Conservation (phyloP, 768 basidiomycete genomes). For the Galerina marginata region DNA sequence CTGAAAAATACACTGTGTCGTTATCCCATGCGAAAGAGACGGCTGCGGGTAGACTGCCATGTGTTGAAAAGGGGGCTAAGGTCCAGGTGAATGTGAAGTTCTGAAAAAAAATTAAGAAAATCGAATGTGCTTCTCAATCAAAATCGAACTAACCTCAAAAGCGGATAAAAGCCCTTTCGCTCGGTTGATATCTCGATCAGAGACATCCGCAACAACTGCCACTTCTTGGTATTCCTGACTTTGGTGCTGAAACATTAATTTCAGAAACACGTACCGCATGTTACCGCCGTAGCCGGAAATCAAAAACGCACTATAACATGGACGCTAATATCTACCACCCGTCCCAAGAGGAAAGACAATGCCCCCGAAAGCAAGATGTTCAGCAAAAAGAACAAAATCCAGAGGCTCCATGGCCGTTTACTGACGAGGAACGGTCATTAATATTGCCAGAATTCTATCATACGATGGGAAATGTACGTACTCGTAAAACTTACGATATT, state of each 20-base stretch:
- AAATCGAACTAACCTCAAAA: constrained; percentile 32
- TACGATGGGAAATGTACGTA: constrained; percentile 23
- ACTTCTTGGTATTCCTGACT: constrained; percentile 37
- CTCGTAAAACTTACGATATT: constrained; percentile 40
- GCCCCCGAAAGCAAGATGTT: constrained; percentile 30
- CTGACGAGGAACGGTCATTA: constrained; percentile 19
- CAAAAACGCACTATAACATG: constrained; percentile 30
- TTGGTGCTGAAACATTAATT: constrained; percentile 35
- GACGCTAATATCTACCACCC: constrained; percentile 40
- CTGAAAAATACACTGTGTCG: constrained; percentile 44
- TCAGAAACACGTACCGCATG: not conserved
- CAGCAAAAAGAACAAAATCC: constrained; percentile 40
- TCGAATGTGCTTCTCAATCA: not conserved
- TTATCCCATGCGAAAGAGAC: constrained; percentile 37
- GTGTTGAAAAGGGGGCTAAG: constrained; percentile 40
- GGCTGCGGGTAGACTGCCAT: constrained; percentile 38
- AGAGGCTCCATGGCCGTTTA: constrained; percentile 42
- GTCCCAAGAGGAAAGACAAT: constrained; percentile 42
- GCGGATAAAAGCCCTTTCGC: constrained; percentile 29
- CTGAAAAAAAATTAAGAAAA: constrained; percentile 23
- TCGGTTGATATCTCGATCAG: constrained; percentile 37
- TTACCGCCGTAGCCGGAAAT: not conserved
- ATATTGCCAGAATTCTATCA: not conserved
- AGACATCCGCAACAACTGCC: constrained; percentile 38
- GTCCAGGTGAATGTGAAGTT: constrained; percentile 43